Percentiles rank a stretch among this genome's conserved stretches.
phyloP scores from a whole-genome alignment of 148 eudicot species.

The Rhododendron molle region DNA sequence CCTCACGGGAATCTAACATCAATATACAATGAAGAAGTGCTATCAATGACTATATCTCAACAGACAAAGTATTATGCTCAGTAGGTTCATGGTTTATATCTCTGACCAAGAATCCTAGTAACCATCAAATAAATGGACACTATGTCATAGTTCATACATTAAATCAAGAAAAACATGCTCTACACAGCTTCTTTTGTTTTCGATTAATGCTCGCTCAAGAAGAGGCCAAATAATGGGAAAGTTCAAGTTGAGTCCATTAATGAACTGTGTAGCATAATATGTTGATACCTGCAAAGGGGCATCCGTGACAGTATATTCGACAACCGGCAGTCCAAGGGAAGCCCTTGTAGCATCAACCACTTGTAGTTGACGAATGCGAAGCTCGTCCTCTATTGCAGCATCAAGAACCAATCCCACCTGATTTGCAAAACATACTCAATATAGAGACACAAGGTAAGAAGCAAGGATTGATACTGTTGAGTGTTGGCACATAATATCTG shows the following conservation, averaged over 20 bases:
- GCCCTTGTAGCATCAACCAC: constrained; percentile 92
- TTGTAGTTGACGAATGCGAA: constrained; percentile 70
- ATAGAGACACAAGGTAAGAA: constrained; percentile 7
- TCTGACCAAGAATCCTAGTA: not conserved
- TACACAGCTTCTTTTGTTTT: not conserved
- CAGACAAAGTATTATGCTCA: not conserved
- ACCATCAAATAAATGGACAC: not conserved
- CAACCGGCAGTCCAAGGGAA: constrained; percentile 91
- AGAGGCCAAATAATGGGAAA: not conserved
- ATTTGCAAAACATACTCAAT: constrained; percentile 18
- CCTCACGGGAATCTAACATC: not conserved
- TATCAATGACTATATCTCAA: not conserved
- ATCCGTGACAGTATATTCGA: constrained; percentile 81
- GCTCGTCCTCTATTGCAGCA: constrained; percentile 84
- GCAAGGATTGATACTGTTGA: not conserved
- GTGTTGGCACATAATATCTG: not conserved
- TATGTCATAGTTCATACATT: not conserved
- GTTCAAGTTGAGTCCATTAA: not conserved
- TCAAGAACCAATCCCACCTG: constrained; percentile 92
- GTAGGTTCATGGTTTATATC: not conserved
- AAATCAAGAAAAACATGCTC: not conserved
- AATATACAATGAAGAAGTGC: not conserved
- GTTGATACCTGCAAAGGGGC: constrained; percentile 57
- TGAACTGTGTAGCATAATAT: not conserved
- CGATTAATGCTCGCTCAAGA: not conserved